These are phyloP conservation scores for Leccinum pachyderme DNA, from an alignment of 1,284 basidiomycete species.

Conservation along the genomic window DNA sequence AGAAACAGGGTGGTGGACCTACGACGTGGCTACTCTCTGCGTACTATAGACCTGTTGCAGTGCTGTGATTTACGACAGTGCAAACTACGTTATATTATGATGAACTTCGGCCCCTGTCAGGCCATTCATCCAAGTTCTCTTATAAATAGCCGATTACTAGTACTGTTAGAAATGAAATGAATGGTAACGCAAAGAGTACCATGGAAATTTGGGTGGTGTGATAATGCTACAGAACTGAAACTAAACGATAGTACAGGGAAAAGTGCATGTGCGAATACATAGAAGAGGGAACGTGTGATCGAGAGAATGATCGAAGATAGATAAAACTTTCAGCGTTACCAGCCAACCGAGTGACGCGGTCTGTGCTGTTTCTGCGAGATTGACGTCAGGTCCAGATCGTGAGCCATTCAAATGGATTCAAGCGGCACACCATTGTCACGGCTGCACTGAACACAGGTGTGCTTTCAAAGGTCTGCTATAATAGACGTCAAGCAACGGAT, in stretches of 20 bases:
- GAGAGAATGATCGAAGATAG: not conserved
- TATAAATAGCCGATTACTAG: slow-evolving; percentile 13
- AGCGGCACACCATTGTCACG: slow-evolving; percentile 1
- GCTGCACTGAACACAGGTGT: not conserved
- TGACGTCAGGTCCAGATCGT: not conserved
- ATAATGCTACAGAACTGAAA: slow-evolving; percentile 5
- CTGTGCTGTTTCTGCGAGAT: not conserved
- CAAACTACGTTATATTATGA: too few species aligned
- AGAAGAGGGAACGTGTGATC: not conserved
- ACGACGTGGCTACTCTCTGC: too few species aligned
- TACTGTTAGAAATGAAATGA: not conserved
- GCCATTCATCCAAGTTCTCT: too few species aligned
- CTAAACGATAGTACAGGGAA: slow-evolving; percentile 1
- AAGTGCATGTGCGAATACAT: not conserved
- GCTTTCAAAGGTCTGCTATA: slow-evolving; percentile 2
- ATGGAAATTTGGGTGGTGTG: not conserved
- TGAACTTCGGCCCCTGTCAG: too few species aligned
- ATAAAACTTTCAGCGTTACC: slow-evolving; percentile 5
- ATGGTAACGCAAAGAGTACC: not conserved
- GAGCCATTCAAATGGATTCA: not conserved
- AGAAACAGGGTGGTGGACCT: too few species aligned
- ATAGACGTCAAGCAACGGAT: not conserved
- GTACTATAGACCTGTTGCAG: too few species aligned
- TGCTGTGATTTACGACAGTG: too few species aligned
- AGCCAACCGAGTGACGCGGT: slow-evolving; percentile 9